These are phyloP conservation scores for Colletotrichum sublineola DNA, from an alignment of 2,329 filamentous ascomycete genomes.

Conservation along the genomic window DNA sequence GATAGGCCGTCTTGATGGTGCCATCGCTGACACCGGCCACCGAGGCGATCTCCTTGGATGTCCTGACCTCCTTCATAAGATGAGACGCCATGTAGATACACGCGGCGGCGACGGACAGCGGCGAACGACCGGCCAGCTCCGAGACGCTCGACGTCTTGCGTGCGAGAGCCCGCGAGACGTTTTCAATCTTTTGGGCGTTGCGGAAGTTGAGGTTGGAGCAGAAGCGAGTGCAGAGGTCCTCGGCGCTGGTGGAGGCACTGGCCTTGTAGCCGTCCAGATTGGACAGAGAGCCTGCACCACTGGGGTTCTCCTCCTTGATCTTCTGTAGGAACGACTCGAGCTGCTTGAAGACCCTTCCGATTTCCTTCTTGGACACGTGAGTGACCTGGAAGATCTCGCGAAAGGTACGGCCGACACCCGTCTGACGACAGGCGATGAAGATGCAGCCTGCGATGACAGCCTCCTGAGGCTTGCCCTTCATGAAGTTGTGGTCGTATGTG, in stretches of 20 bases:
- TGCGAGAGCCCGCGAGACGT: conserved; percentile 84
- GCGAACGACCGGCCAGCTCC: conserved; percentile 90
- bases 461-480: conserved; percentile 96
- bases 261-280: conserved; percentile 78
- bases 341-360: conserved; percentile 93
- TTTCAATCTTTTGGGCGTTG: conserved; percentile 79
- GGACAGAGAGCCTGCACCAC: conserved; percentile 63
- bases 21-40: conserved; percentile 95
- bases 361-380: conserved; percentile 96
- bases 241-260: conserved; percentile 82
- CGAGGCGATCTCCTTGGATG: conserved; percentile 86
- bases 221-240: conserved; percentile 89
- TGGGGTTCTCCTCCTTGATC: conserved; percentile 73
- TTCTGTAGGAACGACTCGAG: conserved; percentile 89
- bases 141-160: conserved; percentile 82
- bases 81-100: conserved; percentile 97
- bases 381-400: conserved; percentile 94
- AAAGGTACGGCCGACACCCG: conserved; percentile 88
- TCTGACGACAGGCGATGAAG: conserved; percentile 96
- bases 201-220: conserved; percentile 85
- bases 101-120: conserved; percentile 91
- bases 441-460: conserved; percentile 96
- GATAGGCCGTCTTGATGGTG: conserved; percentile 96
- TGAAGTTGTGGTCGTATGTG: conserved; percentile 90
- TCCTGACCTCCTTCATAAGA: conserved; percentile 82